Conservation (phyloP, 164 flowering plant genomes). For the Dillenia turbinata region DNA sequence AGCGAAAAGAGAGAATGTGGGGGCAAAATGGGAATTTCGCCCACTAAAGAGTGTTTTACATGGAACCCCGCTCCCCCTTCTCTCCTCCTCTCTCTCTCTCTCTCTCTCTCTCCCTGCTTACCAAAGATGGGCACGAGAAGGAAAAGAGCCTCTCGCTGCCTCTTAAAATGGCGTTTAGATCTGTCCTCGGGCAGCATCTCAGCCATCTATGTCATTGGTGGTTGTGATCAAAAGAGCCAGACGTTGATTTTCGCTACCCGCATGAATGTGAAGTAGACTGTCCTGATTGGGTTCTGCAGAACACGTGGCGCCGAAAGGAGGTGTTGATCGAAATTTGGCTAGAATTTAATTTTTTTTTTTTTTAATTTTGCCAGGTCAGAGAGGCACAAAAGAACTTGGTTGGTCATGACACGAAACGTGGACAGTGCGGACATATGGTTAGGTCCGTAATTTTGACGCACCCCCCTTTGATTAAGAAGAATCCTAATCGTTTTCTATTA, state of each 20-base stretch:
- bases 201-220: slow-evolving; percentile 6
- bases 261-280: slow-evolving; percentile 4
- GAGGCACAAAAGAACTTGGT: too few species aligned
- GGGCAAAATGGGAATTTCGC: slow-evolving; percentile 19
- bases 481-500: too few species aligned
- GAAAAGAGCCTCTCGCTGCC: slow-evolving; percentile 7
- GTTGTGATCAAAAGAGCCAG: slow-evolving; percentile 9
- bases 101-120: neutral
- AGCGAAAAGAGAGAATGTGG: too few species aligned
- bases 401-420: too few species aligned
- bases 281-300: slow-evolving; percentile 14
- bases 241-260: slow-evolving; percentile 14
- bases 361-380: neutral
- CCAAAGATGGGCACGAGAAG: slow-evolving; percentile 17
- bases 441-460: too few species aligned
- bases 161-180: slow-evolving; percentile 27
- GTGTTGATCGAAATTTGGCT: neutral
- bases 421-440: too few species aligned
- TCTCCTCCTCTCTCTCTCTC: too few species aligned
- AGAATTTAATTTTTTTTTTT: slow-evolving; percentile 10
- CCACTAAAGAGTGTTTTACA: neutral
- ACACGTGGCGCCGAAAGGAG: slow-evolving; percentile 13
- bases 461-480: too few species aligned
- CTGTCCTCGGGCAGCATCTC: slow-evolving; percentile 15
- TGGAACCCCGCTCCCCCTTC: too few species aligned